Base-by-base conservation (phyloP, 148 eudicot species). In the Vaccinium darrowii region DNA sequence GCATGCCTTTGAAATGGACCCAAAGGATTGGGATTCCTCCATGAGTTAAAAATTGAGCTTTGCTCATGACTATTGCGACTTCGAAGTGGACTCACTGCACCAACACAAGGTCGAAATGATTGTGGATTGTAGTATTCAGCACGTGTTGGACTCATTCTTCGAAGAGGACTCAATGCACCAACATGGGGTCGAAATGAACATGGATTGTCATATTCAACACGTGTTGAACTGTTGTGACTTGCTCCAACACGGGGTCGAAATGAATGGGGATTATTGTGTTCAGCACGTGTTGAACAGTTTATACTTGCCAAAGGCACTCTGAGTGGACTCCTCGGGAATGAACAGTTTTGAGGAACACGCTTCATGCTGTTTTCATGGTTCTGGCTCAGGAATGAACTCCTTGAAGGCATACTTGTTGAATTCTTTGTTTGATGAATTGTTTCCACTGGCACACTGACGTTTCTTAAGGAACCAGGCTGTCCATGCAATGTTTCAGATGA, bases 341-440 rank as follows among this genome's bases (percentile, higher is more conserved):
- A 65, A 23, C 33, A 65, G 33, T 23, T 65, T 15, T 4, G 57
- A 50, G 16, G 47, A 43, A 43, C 5, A 43, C 5, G 47, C 47
- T 62, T 84, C 52, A 30, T 50, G 58, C 52, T 72, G 18, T 69
- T 39, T 11, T 74, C 82, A 10, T 84, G 77, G 50, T 51, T 63
- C 57, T 62, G 78, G 21, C 53, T 50, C 30, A 27, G 50, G n/a
- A 16, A 71, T 52, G 78, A 12, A 27, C 15, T 50, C 69, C 19
- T 67, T n/a, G 74, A 11, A 63, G 62, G 30, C 56, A 50, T 57
- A 25, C 30, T 54, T 8, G 67, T 72, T 69, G 86, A 83, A 67
- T 84, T 80, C 52, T 84, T 84, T 30, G 83, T 78, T 73, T 72
- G 83, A 47, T 13, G n/a, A 84, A 54, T 65, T 60, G 39, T 58